Percentiles rank a stretch among this genome's conserved stretches.
These are phyloP conservation scores for Termitomyces sp. DNA, from an alignment of 1,284 basidiomycete species.

Conservation along the genomic window DNA sequence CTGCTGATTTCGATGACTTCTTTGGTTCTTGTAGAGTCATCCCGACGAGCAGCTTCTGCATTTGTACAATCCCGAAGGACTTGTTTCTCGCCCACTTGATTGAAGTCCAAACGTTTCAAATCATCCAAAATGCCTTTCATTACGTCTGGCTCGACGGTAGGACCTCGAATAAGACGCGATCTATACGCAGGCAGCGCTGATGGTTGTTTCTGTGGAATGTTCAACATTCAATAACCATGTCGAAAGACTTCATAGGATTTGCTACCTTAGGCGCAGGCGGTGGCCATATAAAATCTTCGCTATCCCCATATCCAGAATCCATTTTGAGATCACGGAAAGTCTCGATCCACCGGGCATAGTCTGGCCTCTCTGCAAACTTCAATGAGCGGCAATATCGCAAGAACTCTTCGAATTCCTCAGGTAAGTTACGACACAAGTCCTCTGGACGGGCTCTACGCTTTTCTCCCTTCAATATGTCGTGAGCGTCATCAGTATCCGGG, in stretches of 20 bases:
- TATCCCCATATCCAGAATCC: constrained; percentile 52
- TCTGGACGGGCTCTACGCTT: constrained; percentile 56
- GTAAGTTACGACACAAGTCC: constrained; percentile 64
- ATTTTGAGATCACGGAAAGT: constrained; percentile 54
- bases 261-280: constrained; percentile 41
- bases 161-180: constrained; percentile 25
- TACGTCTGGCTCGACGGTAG: constrained; percentile 28
- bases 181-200: constrained; percentile 12
- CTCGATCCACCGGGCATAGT: constrained; percentile 58
- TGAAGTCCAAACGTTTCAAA: constrained; percentile 52
- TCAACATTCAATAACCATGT: background rate
- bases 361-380: constrained; percentile 59
- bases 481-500: constrained; percentile 59
- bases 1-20: constrained; percentile 46
- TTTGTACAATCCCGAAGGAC: constrained; percentile 49
- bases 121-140: constrained; percentile 52
- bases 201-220: background rate
- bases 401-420: constrained; percentile 69
- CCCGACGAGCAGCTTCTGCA: constrained; percentile 29
- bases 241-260: background rate
- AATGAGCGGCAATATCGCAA: constrained; percentile 63
- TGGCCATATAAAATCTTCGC: constrained; percentile 67
- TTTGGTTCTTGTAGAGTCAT: constrained; percentile 14
- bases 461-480: constrained; percentile 54
- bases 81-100: constrained; percentile 31